Percentiles rank a stretch among this genome's conserved stretches.
phyloP scores from a whole-genome alignment of 2,329 filamentous ascomycete species.

The Botryosphaeria dothidea region DNA sequence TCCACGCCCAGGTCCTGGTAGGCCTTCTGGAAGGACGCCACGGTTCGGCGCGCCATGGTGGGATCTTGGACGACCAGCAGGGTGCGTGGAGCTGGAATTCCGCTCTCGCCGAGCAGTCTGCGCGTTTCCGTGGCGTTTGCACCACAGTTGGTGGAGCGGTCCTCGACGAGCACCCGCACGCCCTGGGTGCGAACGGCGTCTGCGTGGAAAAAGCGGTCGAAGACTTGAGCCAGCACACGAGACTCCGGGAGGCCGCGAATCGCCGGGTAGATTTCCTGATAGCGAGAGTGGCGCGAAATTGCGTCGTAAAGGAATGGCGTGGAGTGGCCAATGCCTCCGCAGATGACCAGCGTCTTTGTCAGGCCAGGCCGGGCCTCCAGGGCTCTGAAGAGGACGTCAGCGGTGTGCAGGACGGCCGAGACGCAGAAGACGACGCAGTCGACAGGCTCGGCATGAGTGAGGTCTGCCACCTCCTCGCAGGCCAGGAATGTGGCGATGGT shows the following conservation, averaged over 20 bases:
- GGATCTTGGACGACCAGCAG: constrained; percentile 48
- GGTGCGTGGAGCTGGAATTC: constrained; percentile 26
- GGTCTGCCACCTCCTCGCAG: constrained; percentile 27
- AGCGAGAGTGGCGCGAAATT: constrained; percentile 35
- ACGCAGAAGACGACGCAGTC: constrained; percentile 45
- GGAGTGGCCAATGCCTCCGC: constrained; percentile 50
- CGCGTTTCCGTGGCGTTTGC: constrained; percentile 43
- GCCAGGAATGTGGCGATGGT: constrained; percentile 32
- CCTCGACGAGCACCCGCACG: constrained; percentile 42
- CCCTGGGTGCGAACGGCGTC: constrained; percentile 26
- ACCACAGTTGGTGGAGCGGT: constrained; percentile 49
- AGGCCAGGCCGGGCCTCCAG: constrained; percentile 32
- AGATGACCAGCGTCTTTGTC: constrained; percentile 42
- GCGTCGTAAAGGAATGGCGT: constrained; percentile 46
- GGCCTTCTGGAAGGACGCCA: constrained; percentile 43
- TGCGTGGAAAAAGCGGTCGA: constrained; percentile 33
- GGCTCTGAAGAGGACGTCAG: constrained; percentile 36
- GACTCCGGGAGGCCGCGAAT: constrained; percentile 43
- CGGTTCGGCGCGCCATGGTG: constrained; percentile 47
- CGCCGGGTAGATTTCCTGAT: constrained; percentile 27
- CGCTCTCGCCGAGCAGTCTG: constrained; percentile 35
- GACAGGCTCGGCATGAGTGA: constrained; percentile 25
- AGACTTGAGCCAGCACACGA: constrained; percentile 39
- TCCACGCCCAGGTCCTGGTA: constrained; percentile 29
- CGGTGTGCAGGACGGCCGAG: constrained; percentile 40